Evolutionary conservation across 306 rosid genomes (phyloP), one percentile per base, ranked within the genome.

Genomic region (Alnus rubra): DNA sequence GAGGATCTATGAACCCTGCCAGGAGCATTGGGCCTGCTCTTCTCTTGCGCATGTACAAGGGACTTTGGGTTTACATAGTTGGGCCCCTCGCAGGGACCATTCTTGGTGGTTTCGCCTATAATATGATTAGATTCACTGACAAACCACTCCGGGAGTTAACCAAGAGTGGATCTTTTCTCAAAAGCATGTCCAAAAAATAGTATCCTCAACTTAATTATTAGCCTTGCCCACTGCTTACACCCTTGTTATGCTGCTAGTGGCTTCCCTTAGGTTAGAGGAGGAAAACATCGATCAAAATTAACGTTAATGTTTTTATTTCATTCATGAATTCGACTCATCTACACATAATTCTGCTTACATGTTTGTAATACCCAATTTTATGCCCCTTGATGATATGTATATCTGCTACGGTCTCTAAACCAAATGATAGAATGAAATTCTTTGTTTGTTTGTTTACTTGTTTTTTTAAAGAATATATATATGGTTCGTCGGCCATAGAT

Each of bases 1-100:
- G 96, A 69, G 97, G 84, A 0, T 92, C 93, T 0, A 88, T 92
- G 97, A 89, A 92, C 81, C 97, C 97, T 47, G 91, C 93, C 0
- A 82, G 97, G 84, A 92, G 89, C 73, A 39, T 90, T 58, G 96
- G 96, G 58, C 97, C 96, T 0, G 93, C 97, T 1, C 2, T 92
- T 49, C 75, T 89, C 64, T 80, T 78, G 93, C 71, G 51, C 9
- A 15, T 23, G 3, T 88, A 84, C 52, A 12, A 49, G 0, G 91
- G 94, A 48, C 30, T 88, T 0, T 90, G 93, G 94, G 5, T 88
- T 68, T 90, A 90, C 19, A 3, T 87, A 0, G 51, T 69, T 11
- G 93, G 92, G 30, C 94, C 94, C 1, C 35, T 84, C 19, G 1
- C 63, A n/a, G 94, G 94, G 0, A 74, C 90, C 28, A 75, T 90